Evolutionary conservation across 192 early-diverging fungal genomes (phyloP).

Genomic region (Coemansia sp.): DNA sequence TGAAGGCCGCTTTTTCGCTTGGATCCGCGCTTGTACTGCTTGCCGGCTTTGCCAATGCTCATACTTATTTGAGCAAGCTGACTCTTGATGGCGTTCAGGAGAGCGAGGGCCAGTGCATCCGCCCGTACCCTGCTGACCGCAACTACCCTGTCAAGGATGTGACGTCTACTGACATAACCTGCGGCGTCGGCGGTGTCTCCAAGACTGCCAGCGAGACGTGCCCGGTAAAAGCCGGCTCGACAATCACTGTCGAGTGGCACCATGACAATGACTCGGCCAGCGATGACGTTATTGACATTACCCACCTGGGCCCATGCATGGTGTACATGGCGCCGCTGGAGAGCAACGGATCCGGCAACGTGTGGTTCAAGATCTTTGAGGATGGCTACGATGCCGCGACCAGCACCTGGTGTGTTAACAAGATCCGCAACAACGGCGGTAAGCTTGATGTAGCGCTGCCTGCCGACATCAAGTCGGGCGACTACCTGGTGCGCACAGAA

Average conservation of each 20-base stretch:
- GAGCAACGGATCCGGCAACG: constrained; percentile 27
- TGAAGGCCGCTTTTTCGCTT: constrained; percentile 12
- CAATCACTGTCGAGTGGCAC: constrained; percentile 33
- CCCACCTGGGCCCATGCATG: constrained; percentile 25
- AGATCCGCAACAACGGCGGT: constrained; percentile 22
- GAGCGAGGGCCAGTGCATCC: constrained; percentile 29
- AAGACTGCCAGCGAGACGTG: constrained; percentile 19
- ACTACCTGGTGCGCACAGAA: constrained; percentile 43
- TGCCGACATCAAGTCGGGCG: constrained; percentile 22
- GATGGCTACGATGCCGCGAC: constrained; percentile 23
- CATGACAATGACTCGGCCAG: constrained; percentile 20
- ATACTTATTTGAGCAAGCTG: constrained; percentile 32
- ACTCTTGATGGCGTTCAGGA: constrained; percentile 17
- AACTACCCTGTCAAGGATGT: constrained; percentile 30
- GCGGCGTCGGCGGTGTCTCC: constrained; percentile 17
- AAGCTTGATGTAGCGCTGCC: constrained; percentile 28
- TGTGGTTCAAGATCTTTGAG: constrained; percentile 40
- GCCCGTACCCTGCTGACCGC: constrained; percentile 23
- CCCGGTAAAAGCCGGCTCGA: constrained; percentile 22
- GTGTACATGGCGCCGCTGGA: constrained; percentile 38
- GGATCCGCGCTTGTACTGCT: constrained; percentile 8
- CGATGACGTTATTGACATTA: constrained; percentile 25
- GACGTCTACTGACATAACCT: constrained; percentile 17
- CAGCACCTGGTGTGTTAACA: constrained; percentile 27
- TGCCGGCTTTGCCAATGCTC: constrained; percentile 24